Evolutionary conservation across 768 basidiomycete genomes (phyloP).

Genomic region (Mycena rebaudengoi): DNA sequence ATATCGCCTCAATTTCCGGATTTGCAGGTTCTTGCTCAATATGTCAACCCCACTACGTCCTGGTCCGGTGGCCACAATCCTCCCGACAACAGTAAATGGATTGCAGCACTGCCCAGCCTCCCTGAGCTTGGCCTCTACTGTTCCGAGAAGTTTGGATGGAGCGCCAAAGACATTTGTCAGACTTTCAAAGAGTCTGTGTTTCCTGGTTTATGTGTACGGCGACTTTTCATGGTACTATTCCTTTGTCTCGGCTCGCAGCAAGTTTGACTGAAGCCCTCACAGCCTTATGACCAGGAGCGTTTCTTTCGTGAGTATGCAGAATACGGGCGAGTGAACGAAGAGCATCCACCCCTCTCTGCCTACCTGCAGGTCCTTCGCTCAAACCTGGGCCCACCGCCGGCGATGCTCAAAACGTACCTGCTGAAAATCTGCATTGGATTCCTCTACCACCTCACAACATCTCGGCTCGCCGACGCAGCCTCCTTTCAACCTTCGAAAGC

Average conservation of each 20-base stretch:
- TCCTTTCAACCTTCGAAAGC: no score
- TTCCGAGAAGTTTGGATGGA: conserved; percentile 22
- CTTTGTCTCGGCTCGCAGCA: no score
- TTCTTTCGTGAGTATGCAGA: neutral
- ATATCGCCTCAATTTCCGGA: conserved; percentile 16
- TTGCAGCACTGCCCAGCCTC: conserved; percentile 7
- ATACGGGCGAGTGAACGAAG: neutral
- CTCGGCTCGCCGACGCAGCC: no score
- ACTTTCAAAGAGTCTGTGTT: conserved; percentile 4
- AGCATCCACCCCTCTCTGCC: neutral
- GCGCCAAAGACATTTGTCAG: neutral
- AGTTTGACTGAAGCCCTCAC: neutral
- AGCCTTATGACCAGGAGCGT: neutral
- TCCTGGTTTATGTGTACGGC: neutral
- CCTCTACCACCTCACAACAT: no score
- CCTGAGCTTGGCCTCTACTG: conserved; percentile 9
- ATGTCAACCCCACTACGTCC: conserved; percentile 10
- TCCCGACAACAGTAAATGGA: neutral
- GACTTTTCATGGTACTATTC: neutral
- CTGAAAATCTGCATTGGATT: no score
- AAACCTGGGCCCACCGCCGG: no score
- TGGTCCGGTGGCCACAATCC: conserved; percentile 1
- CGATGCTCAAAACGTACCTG: no score
- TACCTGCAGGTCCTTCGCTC: no score
- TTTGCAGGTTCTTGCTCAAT: conserved; percentile 5